A percentile compares a stretch with the other conserved stretches of the same genome.
These are phyloP conservation scores for Micractinium sp. DNA, from an alignment of 139 green algal species.

Conservation along the genomic window DNA sequence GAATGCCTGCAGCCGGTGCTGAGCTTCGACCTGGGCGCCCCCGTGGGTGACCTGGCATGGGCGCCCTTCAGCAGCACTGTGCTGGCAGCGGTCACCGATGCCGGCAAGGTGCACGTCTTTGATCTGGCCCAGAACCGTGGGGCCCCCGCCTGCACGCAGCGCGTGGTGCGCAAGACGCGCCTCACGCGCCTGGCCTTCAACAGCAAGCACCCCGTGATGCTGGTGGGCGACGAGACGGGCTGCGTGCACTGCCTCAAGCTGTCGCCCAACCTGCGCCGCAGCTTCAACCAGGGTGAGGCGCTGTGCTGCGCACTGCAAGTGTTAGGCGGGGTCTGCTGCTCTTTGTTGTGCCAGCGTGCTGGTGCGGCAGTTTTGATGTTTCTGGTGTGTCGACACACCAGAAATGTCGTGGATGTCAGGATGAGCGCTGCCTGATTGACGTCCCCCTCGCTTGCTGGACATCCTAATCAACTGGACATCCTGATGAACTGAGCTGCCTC, in stretches of 20 bases:
- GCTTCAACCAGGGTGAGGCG: neutral
- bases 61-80: slow-evolving; percentile 86
- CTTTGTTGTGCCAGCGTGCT: neutral
- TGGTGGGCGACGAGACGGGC: slow-evolving; percentile 91
- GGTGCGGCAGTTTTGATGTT: neutral
- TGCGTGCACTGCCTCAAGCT: slow-evolving; percentile 88
- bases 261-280: slow-evolving; percentile 86
- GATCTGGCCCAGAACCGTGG: slow-evolving; percentile 87
- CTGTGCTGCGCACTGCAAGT: neutral
- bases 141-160: slow-evolving; percentile 85
- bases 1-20: slow-evolving; percentile 52
- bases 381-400: neutral
- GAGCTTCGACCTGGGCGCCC: slow-evolving; percentile 73
- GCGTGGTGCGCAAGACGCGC: slow-evolving; percentile 75
- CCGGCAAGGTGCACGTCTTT: slow-evolving; percentile 79
- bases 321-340: neutral
- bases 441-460: too few relatives aligned
- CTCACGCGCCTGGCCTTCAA: slow-evolving; percentile 94
- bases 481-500: neutral
- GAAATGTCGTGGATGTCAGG: too few relatives aligned
- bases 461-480: too few relatives aligned
- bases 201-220: slow-evolving; percentile 82
- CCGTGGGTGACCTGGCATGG: slow-evolving; percentile 91
- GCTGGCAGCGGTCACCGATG: slow-evolving; percentile 85
- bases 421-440: too few relatives aligned